Evolutionary conservation across 2,329 filamentous ascomycete genomes (phyloP).

Genomic region (Pestalotiopsis sp.): DNA sequence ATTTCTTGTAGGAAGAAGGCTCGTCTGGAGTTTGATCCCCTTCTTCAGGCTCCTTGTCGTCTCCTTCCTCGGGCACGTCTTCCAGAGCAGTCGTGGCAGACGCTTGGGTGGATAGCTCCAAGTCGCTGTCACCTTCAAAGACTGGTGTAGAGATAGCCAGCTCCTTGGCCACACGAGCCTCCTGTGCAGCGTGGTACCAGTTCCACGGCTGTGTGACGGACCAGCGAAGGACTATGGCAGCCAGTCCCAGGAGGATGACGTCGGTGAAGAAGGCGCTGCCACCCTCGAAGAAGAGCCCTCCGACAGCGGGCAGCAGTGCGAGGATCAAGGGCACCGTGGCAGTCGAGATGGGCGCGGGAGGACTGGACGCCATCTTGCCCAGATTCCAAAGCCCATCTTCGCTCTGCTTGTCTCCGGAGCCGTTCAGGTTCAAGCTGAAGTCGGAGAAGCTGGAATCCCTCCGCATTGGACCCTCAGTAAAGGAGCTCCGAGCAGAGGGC

Average conservation of each 20-base stretch:
- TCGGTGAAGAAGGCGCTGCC: constrained; percentile 85
- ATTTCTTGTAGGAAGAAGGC: constrained; percentile 17
- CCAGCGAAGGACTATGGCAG: constrained; percentile 89
- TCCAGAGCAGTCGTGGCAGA: constrained; percentile 34
- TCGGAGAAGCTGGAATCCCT: constrained; percentile 79
- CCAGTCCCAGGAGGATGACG: constrained; percentile 76
- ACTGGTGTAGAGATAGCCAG: constrained; percentile 43
- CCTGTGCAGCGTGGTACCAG: constrained; percentile 75
- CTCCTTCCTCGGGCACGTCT: constrained; percentile 46
- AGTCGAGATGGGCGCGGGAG: constrained; percentile 67
- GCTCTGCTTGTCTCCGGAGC: constrained; percentile 57
- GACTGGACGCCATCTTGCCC: constrained; percentile 36
- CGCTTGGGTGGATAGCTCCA: constrained; percentile 28
- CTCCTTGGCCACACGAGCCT: constrained; percentile 54
- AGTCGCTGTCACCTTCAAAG: constrained; percentile 48
- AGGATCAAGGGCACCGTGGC: constrained; percentile 81
- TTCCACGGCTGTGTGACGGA: constrained; percentile 87
- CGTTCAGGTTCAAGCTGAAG: constrained; percentile 48
- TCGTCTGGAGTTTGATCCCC: constrained; percentile 1
- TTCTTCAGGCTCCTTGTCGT: constrained; percentile 24
- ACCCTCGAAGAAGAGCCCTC: constrained; percentile 81
- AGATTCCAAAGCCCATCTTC: constrained; percentile 68
- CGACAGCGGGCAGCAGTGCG: constrained; percentile 83
- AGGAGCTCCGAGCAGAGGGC: constrained; percentile 20
- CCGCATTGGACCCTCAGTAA: constrained; percentile 47